Evolutionary conservation across 208 protist species (phyloP).

Genomic region (Wallacemonas sp.): DNA sequence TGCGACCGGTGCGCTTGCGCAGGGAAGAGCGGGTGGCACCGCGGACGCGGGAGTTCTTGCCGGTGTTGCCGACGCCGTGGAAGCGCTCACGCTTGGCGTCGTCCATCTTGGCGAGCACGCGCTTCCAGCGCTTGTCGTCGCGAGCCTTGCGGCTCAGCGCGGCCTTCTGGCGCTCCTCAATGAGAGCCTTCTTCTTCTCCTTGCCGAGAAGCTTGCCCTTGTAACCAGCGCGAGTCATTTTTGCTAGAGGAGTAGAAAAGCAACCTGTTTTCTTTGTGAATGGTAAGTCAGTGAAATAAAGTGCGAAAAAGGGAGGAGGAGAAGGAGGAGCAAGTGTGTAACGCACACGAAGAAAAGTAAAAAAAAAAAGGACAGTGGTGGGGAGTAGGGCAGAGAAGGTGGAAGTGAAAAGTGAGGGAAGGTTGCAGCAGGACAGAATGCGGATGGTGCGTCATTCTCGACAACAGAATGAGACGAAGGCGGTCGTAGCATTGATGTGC

Average conservation of each 20-base stretch:
- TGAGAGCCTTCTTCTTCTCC: conserved; percentile 79
- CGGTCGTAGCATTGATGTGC: no score
- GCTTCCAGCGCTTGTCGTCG: conserved; percentile 90
- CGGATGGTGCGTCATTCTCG: no score
- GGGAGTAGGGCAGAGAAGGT: neutral
- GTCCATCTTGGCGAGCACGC: conserved; percentile 87
- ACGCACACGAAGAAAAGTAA: conserved; percentile 20
- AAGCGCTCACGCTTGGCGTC: conserved; percentile 84
- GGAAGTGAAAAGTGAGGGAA: conserved; percentile 5
- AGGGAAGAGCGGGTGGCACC: conserved; percentile 81
- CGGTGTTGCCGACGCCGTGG: conserved; percentile 88
- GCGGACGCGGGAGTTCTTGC: conserved; percentile 83
- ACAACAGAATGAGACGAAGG: no score
- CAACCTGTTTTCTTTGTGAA: conserved; percentile 16
- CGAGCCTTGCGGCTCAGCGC: conserved; percentile 74
- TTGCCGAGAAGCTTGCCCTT: conserved; percentile 85
- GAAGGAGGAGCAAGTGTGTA: conserved; percentile 15
- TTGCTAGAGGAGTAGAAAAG: conserved; percentile 16
- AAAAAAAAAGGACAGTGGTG: conserved; percentile 4
- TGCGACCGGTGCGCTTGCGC: conserved; percentile 83
- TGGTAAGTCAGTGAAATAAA: neutral
- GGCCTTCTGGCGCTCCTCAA: conserved; percentile 76
- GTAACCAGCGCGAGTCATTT: conserved; percentile 75
- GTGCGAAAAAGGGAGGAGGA: conserved; percentile 12
- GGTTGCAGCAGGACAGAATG: neutral